Evolutionary conservation across 2,329 filamentous ascomycete species (phyloP).

Genomic region (Ceratocystis ficicola): DNA sequence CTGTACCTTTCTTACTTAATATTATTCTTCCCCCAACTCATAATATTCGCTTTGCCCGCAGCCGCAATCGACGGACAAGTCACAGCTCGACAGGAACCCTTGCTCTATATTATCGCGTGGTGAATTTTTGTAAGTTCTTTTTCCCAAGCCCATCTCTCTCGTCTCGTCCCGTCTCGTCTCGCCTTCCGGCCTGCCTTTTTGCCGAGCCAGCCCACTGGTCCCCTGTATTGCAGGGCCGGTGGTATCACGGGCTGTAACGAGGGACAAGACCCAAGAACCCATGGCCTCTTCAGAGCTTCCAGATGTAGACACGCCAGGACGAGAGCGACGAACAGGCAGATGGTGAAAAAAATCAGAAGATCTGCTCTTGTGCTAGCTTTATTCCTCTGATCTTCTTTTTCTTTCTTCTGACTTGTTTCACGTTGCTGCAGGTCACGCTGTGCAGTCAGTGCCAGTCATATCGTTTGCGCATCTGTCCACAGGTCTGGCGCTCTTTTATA

Average conservation of each 20-base stretch:
- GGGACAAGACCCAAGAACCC: neutral
- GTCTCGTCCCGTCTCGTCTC: neutral
- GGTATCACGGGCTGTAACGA: constrained; percentile 3
- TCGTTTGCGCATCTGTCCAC: neutral
- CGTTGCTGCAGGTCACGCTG: neutral
- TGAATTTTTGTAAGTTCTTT: neutral
- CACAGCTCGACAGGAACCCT: neutral
- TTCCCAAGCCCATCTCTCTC: neutral
- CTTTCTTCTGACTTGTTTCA: constrained; percentile 4
- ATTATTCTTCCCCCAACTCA: neutral
- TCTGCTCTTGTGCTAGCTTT: neutral
- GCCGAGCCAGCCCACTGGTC: neutral
- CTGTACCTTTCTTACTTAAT: neutral
- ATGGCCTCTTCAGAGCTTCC: no score
- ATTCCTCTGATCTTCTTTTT: neutral
- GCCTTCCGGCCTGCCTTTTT: neutral
- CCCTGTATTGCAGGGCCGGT: neutral
- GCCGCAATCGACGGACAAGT: neutral
- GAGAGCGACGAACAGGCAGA: neutral
- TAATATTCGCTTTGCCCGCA: neutral
- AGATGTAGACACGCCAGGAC: no score
- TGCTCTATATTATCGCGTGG: neutral
- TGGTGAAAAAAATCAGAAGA: neutral
- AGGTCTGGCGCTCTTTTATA: neutral
- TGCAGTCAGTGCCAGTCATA: neutral